Conservation (phyloP, 2,329 filamentous ascomycete genomes). For the Aspergillus brunneoviolaceus region DNA sequence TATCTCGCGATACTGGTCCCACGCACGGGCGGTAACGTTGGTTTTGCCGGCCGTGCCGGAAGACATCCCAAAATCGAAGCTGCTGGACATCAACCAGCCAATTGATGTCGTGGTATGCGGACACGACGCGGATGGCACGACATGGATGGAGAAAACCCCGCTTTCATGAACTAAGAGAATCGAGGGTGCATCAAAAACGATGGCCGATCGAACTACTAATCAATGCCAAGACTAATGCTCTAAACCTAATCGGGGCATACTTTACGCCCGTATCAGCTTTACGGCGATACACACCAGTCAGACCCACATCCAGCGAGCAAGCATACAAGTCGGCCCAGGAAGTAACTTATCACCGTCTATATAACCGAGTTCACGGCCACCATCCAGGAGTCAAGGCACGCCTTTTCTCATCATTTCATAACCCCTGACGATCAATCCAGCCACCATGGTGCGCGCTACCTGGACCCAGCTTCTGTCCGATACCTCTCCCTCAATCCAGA, state of each 20-base stretch:
- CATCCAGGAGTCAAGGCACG: background rate
- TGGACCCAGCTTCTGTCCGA: constrained; percentile 26
- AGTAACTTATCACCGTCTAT: too few species aligned
- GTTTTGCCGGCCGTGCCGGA: constrained; percentile 12
- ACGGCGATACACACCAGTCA: background rate
- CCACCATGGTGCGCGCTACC: constrained; percentile 10
- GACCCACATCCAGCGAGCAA: background rate
- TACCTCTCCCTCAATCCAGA: constrained; percentile 33
- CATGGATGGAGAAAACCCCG: constrained; percentile 4
- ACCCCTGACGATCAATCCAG: background rate
- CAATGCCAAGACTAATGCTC: background rate
- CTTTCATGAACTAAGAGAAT: background rate
- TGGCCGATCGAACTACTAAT: too few species aligned
- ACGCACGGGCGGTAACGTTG: background rate
- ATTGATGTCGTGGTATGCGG: constrained; percentile 12
- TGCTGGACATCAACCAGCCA: constrained; percentile 13
- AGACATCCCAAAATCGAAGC: constrained; percentile 11
- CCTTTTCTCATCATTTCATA: background rate
- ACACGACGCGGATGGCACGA: background rate
- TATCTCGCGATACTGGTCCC: constrained; percentile 11
- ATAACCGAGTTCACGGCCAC: background rate
- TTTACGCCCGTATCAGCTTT: constrained; percentile 2
- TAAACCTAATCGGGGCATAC: background rate
- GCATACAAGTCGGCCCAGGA: too few species aligned
- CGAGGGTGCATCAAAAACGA: background rate